Percentiles rank a stretch among this genome's conserved stretches.
phyloP scores from a whole-genome alignment of 768 basidiomycete genomes.

The Amanita rimosa region DNA sequence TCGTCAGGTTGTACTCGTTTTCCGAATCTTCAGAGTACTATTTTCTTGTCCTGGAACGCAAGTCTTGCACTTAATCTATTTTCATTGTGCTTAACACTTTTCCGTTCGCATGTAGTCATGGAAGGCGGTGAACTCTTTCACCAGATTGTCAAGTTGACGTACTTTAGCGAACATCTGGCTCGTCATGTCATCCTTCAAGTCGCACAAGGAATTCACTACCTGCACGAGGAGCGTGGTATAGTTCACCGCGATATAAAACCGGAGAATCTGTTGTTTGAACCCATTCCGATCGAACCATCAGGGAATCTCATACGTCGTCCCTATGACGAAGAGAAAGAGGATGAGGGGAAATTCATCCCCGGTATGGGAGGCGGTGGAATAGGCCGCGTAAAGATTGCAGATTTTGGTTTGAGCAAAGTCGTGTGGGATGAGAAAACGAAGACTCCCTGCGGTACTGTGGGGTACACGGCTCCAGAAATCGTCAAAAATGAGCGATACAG shows the following conservation, averaged over 20 bases:
- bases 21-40: constrained; percentile 90
- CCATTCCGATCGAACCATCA: constrained; percentile 86
- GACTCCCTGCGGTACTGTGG: constrained; percentile 99
- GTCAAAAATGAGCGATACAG: constrained; percentile 97
- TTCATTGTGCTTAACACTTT: constrained; percentile 7
- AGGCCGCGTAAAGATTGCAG: constrained; percentile 96
- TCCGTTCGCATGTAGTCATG: constrained; percentile 51
- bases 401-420: constrained; percentile 94
- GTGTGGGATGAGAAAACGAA: constrained; percentile 99
- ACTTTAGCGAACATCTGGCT: constrained; percentile 95
- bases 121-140: constrained; percentile 98
- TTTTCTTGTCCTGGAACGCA: constrained; percentile 87
- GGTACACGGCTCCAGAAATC: constrained; percentile 98
- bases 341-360: constrained; percentile 91
- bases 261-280: constrained; percentile 90
- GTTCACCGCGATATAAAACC: constrained; percentile 99
- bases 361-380: constrained; percentile 96
- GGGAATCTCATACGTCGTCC: constrained; percentile 64
- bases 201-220: constrained; percentile 84
- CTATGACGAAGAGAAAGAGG: constrained; percentile 97
- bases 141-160: constrained; percentile 97
- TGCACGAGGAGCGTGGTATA: constrained; percentile 96
- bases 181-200: constrained; percentile 97
- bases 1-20: constrained; percentile 87
- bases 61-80: constrained; percentile 17